Evolutionary conservation across 495 filamentous ascomycete genomes (phyloP).

Genomic region (Talaromyces nanjingensis): DNA sequence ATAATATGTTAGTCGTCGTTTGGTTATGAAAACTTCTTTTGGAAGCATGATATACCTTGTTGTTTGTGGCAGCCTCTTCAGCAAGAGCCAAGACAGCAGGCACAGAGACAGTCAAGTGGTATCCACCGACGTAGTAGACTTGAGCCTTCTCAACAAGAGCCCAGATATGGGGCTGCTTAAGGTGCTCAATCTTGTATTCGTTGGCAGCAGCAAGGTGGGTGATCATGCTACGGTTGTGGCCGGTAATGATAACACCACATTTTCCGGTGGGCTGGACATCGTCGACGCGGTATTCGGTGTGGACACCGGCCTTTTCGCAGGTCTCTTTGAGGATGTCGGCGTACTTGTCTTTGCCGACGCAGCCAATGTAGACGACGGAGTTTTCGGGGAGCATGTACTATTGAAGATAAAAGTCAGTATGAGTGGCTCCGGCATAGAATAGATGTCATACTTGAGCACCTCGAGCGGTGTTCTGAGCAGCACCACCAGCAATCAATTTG

Average conservation of each 20-base stretch:
- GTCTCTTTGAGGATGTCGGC: constrained; percentile 76
- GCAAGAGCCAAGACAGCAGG: constrained; percentile 82
- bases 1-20: neutral
- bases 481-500: constrained; percentile 92
- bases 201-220: constrained; percentile 96
- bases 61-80: constrained; percentile 77
- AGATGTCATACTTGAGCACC: constrained; percentile 63
- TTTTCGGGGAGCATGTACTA: constrained; percentile 86
- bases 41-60: constrained; percentile 53
- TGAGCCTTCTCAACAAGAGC: constrained; percentile 77
- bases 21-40: too few species aligned
- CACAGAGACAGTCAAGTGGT: constrained; percentile 82
- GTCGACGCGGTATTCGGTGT: constrained; percentile 89
- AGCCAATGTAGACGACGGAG: constrained; percentile 86
- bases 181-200: constrained; percentile 89
- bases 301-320: constrained; percentile 72
- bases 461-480: constrained; percentile 96
- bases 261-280: constrained; percentile 75
- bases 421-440: neutral
- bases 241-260: constrained; percentile 95
- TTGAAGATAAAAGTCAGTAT: constrained; percentile 8
- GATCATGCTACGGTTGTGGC: constrained; percentile 85
- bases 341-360: constrained; percentile 87
- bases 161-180: constrained; percentile 90
- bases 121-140: constrained; percentile 89